Base-by-base conservation (phyloP, 139 green algal genomes). In the Chlamydomonas eustigma region DNA sequence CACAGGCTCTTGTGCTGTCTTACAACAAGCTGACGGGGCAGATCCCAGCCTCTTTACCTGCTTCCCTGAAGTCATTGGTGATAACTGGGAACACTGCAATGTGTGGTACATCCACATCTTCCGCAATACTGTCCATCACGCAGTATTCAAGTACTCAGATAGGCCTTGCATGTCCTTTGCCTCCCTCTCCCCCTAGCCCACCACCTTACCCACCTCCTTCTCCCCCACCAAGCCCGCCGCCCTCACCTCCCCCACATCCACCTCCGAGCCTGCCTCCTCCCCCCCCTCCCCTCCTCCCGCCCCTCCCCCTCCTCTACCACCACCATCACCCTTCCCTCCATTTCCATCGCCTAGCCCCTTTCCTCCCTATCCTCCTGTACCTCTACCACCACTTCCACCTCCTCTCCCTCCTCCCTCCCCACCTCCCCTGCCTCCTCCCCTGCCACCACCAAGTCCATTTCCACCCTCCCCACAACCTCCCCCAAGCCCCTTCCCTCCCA, bases 61-160 rank as follows among this genome's bases (percentile, higher is more conserved):
- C n/a, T n/a, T n/a, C 74, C 18, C 34, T 78, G 32, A 38, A 34
- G 22, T 34, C 32, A 18, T 4, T 78, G 36, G 37, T 73, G 24
- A 18, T 64, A n/a, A 39, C 36, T 37, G 32, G 22, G 30, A 78
- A 78, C 52, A 30, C 34, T 6, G 36, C 4, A 3, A 64, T 78
- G 58, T 78, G 74, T 58, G 74, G 74, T 28, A 30, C 25, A 5
- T 6, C 44, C 12, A 58, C 44, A 12, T 18, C 44, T 58, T 12
- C 44, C 18, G 44, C 12, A 12, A 58, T 58, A 12, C 44, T 58
- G 12, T 12, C 44, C 44, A 58, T 28, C 12, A 58, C 44, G 12
- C 44, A 18, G 44, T 58, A 58, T 18, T 28, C 44, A 58, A 18
- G 44, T 18, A 58, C 44, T 18, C 12, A 58, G 12, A 58, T 58